These are phyloP conservation scores for Pleurostoma richardsiae DNA, from an alignment of 2,329 filamentous ascomycete species.

Conservation along the genomic window DNA sequence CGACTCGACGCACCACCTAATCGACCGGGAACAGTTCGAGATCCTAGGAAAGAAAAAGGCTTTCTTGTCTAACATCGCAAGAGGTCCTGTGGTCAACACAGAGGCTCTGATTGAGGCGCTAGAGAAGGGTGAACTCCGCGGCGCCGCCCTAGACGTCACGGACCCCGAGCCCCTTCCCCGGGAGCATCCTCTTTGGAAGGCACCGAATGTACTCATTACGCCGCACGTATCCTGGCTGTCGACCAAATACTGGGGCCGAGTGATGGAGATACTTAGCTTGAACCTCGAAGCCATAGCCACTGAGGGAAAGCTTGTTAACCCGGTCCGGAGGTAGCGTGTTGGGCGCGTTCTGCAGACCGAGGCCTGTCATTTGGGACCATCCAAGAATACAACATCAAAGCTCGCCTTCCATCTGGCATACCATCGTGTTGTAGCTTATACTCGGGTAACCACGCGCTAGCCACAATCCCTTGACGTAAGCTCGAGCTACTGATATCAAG, in stretches of 20 bases:
- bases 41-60: slow-evolving; percentile 31
- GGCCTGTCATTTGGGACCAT: no score
- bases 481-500: no score
- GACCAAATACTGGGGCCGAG: slow-evolving; percentile 13
- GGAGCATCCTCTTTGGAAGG: slow-evolving; percentile 58
- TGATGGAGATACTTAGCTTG: slow-evolving; percentile 16
- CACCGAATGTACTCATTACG: slow-evolving; percentile 54
- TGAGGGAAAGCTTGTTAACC: neutral
- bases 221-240: slow-evolving; percentile 18
- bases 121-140: slow-evolving; percentile 28
- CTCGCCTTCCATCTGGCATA: no score
- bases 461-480: no score
- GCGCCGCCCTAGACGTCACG: slow-evolving; percentile 65
- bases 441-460: no score
- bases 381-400: no score
- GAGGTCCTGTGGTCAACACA: slow-evolving; percentile 34
- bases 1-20: slow-evolving; percentile 26
- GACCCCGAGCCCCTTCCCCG: slow-evolving; percentile 63
- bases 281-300: slow-evolving; percentile 16
- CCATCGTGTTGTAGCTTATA: no score
- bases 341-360: no score
- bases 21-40: slow-evolving; percentile 34
- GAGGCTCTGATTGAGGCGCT: slow-evolving; percentile 52
- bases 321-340: no score
- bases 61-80: slow-evolving; percentile 60